Evolutionary conservation across 2,329 filamentous ascomycete species (phyloP).

Genomic region (Coniochaeta ligniaria): DNA sequence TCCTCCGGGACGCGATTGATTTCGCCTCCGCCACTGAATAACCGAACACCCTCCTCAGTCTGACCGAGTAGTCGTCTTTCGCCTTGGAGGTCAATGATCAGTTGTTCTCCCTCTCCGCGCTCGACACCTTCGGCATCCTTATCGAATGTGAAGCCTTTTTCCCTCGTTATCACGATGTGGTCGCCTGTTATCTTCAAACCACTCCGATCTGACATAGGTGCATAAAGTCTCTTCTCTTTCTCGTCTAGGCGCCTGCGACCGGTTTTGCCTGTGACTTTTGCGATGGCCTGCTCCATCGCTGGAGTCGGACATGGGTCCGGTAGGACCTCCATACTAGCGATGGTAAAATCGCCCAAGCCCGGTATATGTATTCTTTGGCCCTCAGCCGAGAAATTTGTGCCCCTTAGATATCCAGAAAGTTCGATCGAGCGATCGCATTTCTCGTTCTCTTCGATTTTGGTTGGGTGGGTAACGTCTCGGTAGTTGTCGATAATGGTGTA

Average conservation of each 20-base stretch:
- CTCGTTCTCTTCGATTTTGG: conserved; percentile 77
- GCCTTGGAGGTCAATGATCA: conserved; percentile 83
- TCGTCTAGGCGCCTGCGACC: conserved; percentile 78
- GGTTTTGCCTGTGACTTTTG: conserved; percentile 77
- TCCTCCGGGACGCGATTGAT: conserved; percentile 53
- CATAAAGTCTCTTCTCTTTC: conserved; percentile 94
- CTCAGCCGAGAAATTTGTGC: conserved; percentile 84
- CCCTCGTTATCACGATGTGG: conserved; percentile 78
- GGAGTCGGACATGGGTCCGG: conserved; percentile 96
- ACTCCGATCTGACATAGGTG: conserved; percentile 96
- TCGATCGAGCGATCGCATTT: conserved; percentile 90
- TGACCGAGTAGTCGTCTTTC: conserved; percentile 78
- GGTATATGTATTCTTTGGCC: conserved; percentile 87
- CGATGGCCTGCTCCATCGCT: conserved; percentile 77
- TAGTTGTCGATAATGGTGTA: conserved; percentile 93
- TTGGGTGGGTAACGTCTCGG: conserved; percentile 89
- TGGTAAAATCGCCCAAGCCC: conserved; percentile 81
- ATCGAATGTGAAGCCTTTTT: conserved; percentile 70
- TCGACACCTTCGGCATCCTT: conserved; percentile 60
- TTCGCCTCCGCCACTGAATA: conserved; percentile 73
- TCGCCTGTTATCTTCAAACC: conserved; percentile 95
- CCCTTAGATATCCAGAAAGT: conserved; percentile 86
- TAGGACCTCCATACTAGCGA: conserved; percentile 75
- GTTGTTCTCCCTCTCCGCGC: conserved; percentile 87
- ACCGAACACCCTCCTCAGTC: conserved; percentile 71